phyloP scores from a whole-genome alignment of 2,329 filamentous ascomycete genomes.

The Cordyceps sp. region DNA sequence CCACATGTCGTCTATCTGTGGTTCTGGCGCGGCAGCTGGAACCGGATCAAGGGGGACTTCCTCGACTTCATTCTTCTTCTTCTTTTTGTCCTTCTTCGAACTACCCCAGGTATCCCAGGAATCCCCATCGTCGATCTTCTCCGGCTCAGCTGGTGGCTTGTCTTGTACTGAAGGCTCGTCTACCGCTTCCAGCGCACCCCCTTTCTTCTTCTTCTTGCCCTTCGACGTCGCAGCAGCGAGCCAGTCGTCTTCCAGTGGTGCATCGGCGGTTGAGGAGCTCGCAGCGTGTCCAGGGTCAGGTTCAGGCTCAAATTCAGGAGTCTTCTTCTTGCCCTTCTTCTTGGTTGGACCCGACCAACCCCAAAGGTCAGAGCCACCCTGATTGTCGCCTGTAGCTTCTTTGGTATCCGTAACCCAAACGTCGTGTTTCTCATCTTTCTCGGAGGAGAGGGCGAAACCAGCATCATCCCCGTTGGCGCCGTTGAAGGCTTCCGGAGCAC shows the following conservation, averaged over 20 bases:
- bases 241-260: slow-evolving; percentile 7
- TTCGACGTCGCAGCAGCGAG: slow-evolving; percentile 8
- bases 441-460: slow-evolving; percentile 14
- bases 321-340: slow-evolving; percentile 24
- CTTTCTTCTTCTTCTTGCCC: slow-evolving; percentile 21
- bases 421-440: slow-evolving; percentile 19
- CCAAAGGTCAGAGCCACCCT: no score
- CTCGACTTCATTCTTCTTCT: slow-evolving; percentile 7
- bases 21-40: background rate
- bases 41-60: slow-evolving; percentile 1
- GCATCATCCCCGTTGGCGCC: slow-evolving; percentile 14
- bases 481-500: slow-evolving; percentile 16
- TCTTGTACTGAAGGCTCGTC: no score
- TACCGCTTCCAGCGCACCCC: no score
- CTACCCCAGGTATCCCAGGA: slow-evolving; percentile 15
- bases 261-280: background rate
- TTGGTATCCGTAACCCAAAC: no score
- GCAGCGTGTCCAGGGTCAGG: no score
- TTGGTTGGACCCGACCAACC: slow-evolving; percentile 16
- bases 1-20: slow-evolving; percentile 1
- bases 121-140: slow-evolving; percentile 13
- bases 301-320: slow-evolving; percentile 2
- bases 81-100: slow-evolving; percentile 17
- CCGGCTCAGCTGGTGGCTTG: slow-evolving; percentile 8
- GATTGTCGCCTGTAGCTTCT: no score